phyloP scores from a whole-genome alignment of 306 rosid genomes.

The Quercus agrifolia region DNA sequence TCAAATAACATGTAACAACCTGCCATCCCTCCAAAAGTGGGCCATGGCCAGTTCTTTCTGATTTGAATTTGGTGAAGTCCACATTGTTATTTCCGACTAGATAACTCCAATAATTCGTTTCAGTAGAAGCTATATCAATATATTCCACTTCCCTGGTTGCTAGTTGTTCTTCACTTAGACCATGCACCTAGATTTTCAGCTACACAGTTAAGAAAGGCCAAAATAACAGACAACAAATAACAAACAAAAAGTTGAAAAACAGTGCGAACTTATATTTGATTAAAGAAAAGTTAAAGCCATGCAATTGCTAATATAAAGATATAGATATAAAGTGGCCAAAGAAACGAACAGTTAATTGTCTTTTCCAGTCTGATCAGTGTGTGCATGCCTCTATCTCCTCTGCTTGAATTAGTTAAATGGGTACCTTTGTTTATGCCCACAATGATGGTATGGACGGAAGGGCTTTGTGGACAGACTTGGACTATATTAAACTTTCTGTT shows the following conservation, averaged over 20 bases:
- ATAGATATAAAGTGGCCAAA: neutral
- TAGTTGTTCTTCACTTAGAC: constrained; percentile 37
- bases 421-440: no score
- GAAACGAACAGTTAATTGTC: neutral
- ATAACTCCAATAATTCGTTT: constrained; percentile 43
- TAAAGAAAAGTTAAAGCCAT: neutral
- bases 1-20: constrained; percentile 16
- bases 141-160: constrained; percentile 39
- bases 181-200: constrained; percentile 35
- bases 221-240: neutral
- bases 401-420: no score
- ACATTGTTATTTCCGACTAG: constrained; percentile 26
- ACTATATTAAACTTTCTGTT: no score
- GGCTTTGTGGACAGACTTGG: no score
- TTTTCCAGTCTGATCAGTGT: no score
- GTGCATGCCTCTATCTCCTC: no score
- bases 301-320: neutral
- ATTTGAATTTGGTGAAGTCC: constrained; percentile 34
- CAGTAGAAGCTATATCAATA: constrained; percentile 39
- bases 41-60: constrained; percentile 39
- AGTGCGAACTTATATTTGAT: neutral
- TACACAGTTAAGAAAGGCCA: constrained; percentile 3
- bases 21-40: constrained; percentile 49
- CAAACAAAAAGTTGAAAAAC: neutral
- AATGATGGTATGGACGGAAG: no score